Base-by-base conservation (phyloP, 192 early-diverging fungal genomes). In the Linnemannia hyalina region DNA sequence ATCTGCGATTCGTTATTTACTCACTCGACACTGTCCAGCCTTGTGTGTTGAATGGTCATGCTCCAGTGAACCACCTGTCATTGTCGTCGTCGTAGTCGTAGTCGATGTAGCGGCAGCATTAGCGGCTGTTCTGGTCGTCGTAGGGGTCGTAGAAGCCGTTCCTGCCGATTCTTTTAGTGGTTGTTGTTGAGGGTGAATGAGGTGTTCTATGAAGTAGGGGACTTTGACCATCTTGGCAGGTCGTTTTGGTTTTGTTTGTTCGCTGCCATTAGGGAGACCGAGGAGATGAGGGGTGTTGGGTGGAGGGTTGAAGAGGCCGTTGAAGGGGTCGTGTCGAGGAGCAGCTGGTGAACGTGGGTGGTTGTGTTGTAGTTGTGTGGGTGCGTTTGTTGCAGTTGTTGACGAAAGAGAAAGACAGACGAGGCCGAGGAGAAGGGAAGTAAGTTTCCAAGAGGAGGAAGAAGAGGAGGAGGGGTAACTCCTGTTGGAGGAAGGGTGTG, bases 161-260 rank as follows among this genome's bases (percentile, higher is more conserved):
- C 60, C 2, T 46, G 41, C 4, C 18, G 52, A 32, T 65, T 81
- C 63, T 3, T 1, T 6, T 7, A 38, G 9, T 70, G 69, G 42
- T 26, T 23, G 63, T 22, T 68, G 63, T 22, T 68, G 72, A 2
- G 73, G 52, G 11, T 68, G 18, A 35, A 85, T 76, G 74, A 85
- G 55, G 70, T 85, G 83, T 23, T 76, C 32, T 1, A 85, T 78
- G 80, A 85, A 85, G 70, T 76, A 76, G 18, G 83, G 83, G 3
- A 85, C 70, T 10, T 80, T 73, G 57, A 80, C 78, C 20, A 71
- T 76, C 60, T 65, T 65, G 11, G 60, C 60, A 32, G 29, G 60
- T 65, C 60, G n/a, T 32, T 65, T 65, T 32, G 26, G 9, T 65
- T 65, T 65, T 10, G 60, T 2, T 65, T 4, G 11, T 32, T 65